These are phyloP conservation scores for Gypsophila paniculata DNA, from an alignment of 179 eudicot species.

Conservation along the genomic window DNA sequence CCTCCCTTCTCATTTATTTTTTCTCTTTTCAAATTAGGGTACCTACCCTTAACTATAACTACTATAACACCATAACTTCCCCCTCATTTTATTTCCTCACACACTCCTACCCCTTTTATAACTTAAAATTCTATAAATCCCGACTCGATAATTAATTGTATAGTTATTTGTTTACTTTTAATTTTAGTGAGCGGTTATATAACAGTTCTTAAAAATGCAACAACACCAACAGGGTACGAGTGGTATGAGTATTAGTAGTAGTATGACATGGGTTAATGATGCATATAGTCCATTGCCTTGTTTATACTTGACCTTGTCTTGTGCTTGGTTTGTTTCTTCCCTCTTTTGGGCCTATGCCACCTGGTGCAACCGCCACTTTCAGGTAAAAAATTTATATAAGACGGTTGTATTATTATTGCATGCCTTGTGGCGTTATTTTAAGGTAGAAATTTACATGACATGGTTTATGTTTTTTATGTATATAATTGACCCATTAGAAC, in stretches of 20 bases:
- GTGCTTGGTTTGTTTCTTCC: slow-evolving; percentile 55
- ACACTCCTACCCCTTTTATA: not conserved
- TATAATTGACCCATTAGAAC: no score
- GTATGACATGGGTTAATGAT: slow-evolving; percentile 35
- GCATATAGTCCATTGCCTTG: slow-evolving; percentile 53
- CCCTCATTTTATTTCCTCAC: not conserved
- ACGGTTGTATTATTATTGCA: not conserved
- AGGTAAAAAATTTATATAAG: slow-evolving; percentile 37
- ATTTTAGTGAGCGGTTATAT: not conserved
- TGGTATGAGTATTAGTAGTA: not conserved
- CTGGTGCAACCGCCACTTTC: slow-evolving; percentile 54
- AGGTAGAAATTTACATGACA: no score
- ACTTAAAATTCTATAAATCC: not conserved
- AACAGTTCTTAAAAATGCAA: not conserved
- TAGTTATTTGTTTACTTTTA: not conserved
- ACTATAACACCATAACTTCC: not conserved
- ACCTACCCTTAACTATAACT: slow-evolving; percentile 1
- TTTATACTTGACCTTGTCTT: slow-evolving; percentile 45
- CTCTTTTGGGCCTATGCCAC: slow-evolving; percentile 55
- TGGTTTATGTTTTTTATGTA: no score
- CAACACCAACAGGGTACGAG: not conserved
- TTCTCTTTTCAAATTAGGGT: not conserved
- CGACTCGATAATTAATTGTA: not conserved
- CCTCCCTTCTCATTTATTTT: not conserved
- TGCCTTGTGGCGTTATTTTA: no score